Evolutionary conservation across 108 stramenopile species (phyloP).

Genomic region (Cylindrotheca closterium): DNA sequence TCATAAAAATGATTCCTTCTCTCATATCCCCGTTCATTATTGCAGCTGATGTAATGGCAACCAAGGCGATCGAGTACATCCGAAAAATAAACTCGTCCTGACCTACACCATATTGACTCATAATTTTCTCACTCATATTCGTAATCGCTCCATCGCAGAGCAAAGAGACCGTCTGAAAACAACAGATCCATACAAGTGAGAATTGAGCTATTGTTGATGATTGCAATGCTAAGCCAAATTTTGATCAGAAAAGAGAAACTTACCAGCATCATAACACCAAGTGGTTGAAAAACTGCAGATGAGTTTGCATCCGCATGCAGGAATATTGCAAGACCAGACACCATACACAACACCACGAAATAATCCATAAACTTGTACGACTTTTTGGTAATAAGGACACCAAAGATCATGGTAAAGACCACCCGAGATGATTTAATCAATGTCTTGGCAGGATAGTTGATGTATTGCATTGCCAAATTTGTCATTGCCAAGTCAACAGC

Average conservation of each 20-base stretch:
- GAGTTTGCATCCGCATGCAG: constrained; percentile 87
- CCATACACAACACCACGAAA: constrained; percentile 77
- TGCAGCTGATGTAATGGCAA: constrained; percentile 75
- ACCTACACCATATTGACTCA: constrained; percentile 78
- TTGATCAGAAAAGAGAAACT: constrained; percentile 1
- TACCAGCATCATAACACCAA: constrained; percentile 83
- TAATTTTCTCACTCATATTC: constrained; percentile 84
- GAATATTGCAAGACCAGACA: constrained; percentile 77
- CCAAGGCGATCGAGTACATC: constrained; percentile 80
- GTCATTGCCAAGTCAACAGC: constrained; percentile 89
- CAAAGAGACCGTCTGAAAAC: constrained; percentile 54
- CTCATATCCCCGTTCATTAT: constrained; percentile 65
- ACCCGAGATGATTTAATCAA: constrained; percentile 82
- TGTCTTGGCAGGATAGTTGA: constrained; percentile 92
- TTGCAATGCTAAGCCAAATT: no score
- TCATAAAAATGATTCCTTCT: constrained; percentile 62
- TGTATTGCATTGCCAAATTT: constrained; percentile 89
- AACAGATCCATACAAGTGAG: no score
- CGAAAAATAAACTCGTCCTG: constrained; percentile 92
- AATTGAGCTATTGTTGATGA: no score
- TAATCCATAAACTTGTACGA: constrained; percentile 67
- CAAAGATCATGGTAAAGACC: constrained; percentile 92
- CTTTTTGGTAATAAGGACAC: constrained; percentile 69
- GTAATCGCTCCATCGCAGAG: constrained; percentile 83
- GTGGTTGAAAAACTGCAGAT: constrained; percentile 72